Evolutionary conservation across 2,329 filamentous ascomycete species (phyloP), one percentile per base, ranked within the genome.

Genomic region (Taxawa tesnikishii): DNA sequence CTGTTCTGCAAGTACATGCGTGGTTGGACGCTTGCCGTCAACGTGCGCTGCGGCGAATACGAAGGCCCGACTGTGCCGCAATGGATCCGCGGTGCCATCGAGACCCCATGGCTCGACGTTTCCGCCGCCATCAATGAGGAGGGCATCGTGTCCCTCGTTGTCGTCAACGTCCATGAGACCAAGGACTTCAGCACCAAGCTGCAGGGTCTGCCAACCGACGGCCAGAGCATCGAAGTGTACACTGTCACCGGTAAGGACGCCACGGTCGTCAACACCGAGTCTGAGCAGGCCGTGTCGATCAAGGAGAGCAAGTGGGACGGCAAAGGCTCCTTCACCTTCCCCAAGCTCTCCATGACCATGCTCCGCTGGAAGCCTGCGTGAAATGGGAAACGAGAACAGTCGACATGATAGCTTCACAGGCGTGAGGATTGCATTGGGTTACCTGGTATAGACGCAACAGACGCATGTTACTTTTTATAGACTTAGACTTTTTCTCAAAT

Each of bases 1-100:
- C 63, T 85, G 16, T 83, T 80, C 55, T 69, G 67, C 44, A 67
- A 65, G 46, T 79, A 73, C 52, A 87, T 88, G 81, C 73, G 78
- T 19, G 83, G 83, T 3, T 69, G 68, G 49, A 77, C 75, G 0
- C 54, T 88, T 2, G 73, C 70, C 3, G 61, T 74, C 3, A 75
- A 85, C 51, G 69, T 87, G 5, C 64, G 66, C 4, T 66, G 67
- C 29, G 65, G 64, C 2, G 66, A 70, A 19, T 88, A 85, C 47
- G 63, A 67, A 11, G 82, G 82, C 1, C 62, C 60, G n/a, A 82
- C 77, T 2, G 59, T 68, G 36, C 78, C 79, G 2, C 60, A 50
- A 19, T 83, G 78, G 77, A 62, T 82, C 34, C 60, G 72, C 19
- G 69, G 68, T 7, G 65, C 73, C 3, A 67, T 81, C 39, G 74